phyloP scores from a whole-genome alignment of 2,329 filamentous ascomycete genomes.

The Tothia fuscella region DNA sequence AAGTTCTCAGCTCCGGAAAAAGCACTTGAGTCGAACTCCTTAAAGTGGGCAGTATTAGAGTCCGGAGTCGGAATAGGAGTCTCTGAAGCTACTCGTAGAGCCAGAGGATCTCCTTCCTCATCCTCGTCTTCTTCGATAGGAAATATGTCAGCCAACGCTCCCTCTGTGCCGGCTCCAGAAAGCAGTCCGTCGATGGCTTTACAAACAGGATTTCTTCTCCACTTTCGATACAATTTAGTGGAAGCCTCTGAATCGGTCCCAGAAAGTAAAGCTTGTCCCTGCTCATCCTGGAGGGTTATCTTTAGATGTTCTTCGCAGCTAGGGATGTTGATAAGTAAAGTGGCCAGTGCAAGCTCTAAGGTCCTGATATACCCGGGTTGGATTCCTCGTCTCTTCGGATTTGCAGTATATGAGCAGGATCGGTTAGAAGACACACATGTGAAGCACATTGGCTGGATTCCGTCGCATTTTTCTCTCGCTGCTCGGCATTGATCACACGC shows the following conservation, averaged over 20 bases:
- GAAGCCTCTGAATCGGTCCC: constrained; percentile 42
- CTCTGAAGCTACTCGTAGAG: background rate
- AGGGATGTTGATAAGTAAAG: constrained; percentile 51
- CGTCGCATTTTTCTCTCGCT: constrained; percentile 62
- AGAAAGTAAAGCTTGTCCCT: constrained; percentile 36
- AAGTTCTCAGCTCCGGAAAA: background rate
- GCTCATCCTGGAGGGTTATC: constrained; percentile 38
- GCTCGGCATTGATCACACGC: constrained; percentile 49
- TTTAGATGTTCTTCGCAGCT: constrained; percentile 48
- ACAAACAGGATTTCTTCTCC: constrained; percentile 51
- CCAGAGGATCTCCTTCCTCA: background rate
- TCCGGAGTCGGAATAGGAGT: constrained; percentile 5
- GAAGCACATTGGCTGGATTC: constrained; percentile 52
- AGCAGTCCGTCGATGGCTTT: constrained; percentile 51
- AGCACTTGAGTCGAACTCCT: background rate
- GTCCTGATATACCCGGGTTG: constrained; percentile 71
- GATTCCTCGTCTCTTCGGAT: constrained; percentile 64
- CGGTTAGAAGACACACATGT: constrained; percentile 53
- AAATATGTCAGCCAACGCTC: background rate
- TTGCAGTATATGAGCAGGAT: constrained; percentile 58
- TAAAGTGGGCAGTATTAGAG: background rate
- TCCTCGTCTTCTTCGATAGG: constrained; percentile 2
- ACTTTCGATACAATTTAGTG: constrained; percentile 47
- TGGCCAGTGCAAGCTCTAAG: constrained; percentile 56
- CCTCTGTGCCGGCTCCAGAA: constrained; percentile 25